Evolutionary conservation across 2,329 filamentous ascomycete genomes (phyloP), one percentile per base, ranked within the genome.

Genomic region (Cercospora sp.): DNA sequence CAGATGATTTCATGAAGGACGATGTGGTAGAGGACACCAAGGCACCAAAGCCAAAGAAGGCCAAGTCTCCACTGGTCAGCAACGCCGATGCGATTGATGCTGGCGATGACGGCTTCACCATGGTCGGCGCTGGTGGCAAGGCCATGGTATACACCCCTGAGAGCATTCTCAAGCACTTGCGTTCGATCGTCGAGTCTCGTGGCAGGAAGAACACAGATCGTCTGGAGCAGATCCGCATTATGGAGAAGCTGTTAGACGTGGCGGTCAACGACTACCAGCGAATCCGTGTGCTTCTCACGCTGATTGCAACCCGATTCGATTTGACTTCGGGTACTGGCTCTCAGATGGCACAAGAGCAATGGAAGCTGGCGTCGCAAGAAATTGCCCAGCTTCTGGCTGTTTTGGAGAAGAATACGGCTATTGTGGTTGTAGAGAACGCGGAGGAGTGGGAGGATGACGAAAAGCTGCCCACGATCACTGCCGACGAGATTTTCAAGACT

Each of bases 361-460:
- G 95, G 96, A 97, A 97, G 85, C 85, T 91, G 45, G 94, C 95
- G 45, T 91, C 97, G 81, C 89, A 90, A 79, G 95, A 99, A 79
- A 89, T 98, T 70, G 87, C 87, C 13, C 86, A 86, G 59, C 87
- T 99, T 31, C 86, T 99, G 48, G 84, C 89, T 69, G 89, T 93
- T 18, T 89, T 99, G 48, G 92, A 96, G 80, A 81, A 86, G 69
- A 92, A 92, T 82, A 85, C 86, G 69, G 89, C 95, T 72, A 91
- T 94, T 78, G 85, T 98, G 62, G 92, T 99, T 59, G 85, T 95
- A 16, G 95, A 99, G 83, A 90, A 88, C 73, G 95, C 93, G 23
- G 95, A 99, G 79, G 95, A 99, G 82, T 98, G 95, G 95, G 95
- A 99, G 74, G 95, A 99, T 77, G 96, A 99, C 74, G 96, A 99